These are phyloP conservation scores for Cryomyces antarcticus DNA, from an alignment of 495 filamentous ascomycete species.

Conservation along the genomic window DNA sequence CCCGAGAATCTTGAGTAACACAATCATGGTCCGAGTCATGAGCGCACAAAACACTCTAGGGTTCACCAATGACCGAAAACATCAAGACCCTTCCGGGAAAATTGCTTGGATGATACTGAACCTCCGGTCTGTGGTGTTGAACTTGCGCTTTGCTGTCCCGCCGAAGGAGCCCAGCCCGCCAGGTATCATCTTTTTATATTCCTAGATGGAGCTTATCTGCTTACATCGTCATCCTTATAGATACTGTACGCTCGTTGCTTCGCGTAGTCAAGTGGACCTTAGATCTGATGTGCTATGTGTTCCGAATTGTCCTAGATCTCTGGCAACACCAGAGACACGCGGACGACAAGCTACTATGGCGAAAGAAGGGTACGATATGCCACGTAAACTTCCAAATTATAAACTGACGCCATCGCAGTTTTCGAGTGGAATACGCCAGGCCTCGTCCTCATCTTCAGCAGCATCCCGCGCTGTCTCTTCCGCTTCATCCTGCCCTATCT, in stretches of 20 bases:
- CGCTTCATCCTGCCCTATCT: slow-evolving; percentile 46
- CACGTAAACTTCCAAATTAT: neutral
- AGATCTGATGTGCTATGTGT: neutral
- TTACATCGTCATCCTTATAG: neutral
- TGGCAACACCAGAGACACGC: neutral
- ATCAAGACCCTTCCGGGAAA: slow-evolving; percentile 41
- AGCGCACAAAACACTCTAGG: slow-evolving; percentile 51
- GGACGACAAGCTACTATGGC: neutral
- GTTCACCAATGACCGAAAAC: slow-evolving; percentile 35
- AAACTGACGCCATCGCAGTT: slow-evolving; percentile 10
- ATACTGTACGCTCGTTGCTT: neutral
- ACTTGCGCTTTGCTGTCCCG: slow-evolving; percentile 39
- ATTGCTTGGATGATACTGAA: slow-evolving; percentile 57
- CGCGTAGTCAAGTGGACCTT: slow-evolving; percentile 25
- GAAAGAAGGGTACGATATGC: neutral
- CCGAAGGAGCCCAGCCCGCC: slow-evolving; percentile 4
- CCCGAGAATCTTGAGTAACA: slow-evolving; percentile 40
- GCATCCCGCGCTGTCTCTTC: slow-evolving; percentile 51
- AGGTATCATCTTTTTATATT: neutral
- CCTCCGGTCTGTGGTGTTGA: slow-evolving; percentile 45
- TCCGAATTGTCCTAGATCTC: neutral
- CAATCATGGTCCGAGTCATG: slow-evolving; percentile 44
- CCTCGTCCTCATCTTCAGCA: slow-evolving; percentile 50
- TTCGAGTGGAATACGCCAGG: slow-evolving; percentile 28
- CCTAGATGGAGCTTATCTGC: neutral